Percentiles rank a stretch among this genome's conserved stretches.
Conservation (phyloP, 495 filamentous ascomycete species). For the Lepraria neglecta region DNA sequence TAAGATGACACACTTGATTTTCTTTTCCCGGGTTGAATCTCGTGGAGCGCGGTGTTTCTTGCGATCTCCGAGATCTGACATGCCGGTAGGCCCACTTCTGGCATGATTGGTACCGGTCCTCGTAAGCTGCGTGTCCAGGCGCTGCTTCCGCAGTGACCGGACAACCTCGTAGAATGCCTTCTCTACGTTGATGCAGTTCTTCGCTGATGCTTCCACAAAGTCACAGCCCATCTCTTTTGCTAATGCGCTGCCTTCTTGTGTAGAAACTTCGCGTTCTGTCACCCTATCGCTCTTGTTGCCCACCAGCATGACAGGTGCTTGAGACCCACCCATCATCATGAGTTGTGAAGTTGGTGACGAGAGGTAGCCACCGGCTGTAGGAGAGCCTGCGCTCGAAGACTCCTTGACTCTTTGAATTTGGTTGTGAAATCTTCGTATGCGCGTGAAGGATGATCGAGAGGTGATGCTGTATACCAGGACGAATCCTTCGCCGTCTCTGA, state of each 20-base stretch:
- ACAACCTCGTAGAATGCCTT: conserved; percentile 99
- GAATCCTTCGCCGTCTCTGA: conserved; percentile 94
- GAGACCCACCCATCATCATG: conserved; percentile 50
- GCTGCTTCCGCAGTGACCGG: conserved; percentile 75
- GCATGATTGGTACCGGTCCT: conserved; percentile 40
- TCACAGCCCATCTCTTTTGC: conserved; percentile 92
- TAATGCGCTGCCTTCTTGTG: conserved; percentile 87
- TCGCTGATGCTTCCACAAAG: conserved; percentile 97
- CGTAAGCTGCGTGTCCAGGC: conserved; percentile 48
- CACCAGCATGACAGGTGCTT: conserved; percentile 93
- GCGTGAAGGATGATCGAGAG: conserved; percentile 85
- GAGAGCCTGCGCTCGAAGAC: conserved; percentile 68
- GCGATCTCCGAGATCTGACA: conserved; percentile 22
- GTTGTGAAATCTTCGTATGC: conserved; percentile 90
- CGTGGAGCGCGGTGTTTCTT: background rate
- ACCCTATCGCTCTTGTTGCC: conserved; percentile 97
- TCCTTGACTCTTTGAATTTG: conserved; percentile 98
- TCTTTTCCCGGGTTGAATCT: background rate
- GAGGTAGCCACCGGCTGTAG: conserved; percentile 51
- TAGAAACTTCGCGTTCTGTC: conserved; percentile 91
- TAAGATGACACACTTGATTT: conserved; percentile 5
- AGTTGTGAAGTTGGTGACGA: conserved; percentile 62
- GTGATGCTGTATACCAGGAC: conserved; percentile 98
- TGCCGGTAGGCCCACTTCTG: conserved; percentile 39
- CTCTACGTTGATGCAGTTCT: conserved; percentile 98